Evolutionary conservation across 805 yeast species (phyloP).

Genomic region (Nakazawaea populi): DNA sequence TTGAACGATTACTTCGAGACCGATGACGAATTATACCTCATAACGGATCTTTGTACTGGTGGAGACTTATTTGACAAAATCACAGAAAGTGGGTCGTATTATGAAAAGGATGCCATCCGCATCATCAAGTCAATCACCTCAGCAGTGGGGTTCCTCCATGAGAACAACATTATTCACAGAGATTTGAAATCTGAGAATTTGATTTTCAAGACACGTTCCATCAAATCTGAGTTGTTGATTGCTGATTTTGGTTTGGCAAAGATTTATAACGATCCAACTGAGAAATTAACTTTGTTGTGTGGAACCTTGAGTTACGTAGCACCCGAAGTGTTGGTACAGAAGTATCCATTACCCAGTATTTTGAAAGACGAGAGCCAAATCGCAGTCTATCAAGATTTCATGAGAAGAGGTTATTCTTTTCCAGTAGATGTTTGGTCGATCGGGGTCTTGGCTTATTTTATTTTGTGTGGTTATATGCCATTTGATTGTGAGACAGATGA

Average conservation of each 20-base stretch:
- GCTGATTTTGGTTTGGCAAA: conserved; percentile 79
- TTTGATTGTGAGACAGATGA: conserved; percentile 89
- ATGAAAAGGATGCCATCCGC: conserved; percentile 57
- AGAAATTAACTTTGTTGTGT: conserved; percentile 73
- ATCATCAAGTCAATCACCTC: conserved; percentile 42
- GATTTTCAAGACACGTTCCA: conserved; percentile 48
- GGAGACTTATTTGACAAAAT: conserved; percentile 76
- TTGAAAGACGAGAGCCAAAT: background rate
- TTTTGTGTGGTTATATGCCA: conserved; percentile 81
- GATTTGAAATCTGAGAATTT: conserved; percentile 93
- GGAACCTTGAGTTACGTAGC: conserved; percentile 89
- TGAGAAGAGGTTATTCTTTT: conserved; percentile 48
- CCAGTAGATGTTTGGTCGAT: conserved; percentile 81
- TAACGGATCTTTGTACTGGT: conserved; percentile 64
- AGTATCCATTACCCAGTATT: conserved; percentile 1
- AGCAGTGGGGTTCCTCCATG: conserved; percentile 83
- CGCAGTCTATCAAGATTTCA: conserved; percentile 27
- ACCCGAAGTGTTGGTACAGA: conserved; percentile 55
- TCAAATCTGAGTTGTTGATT: conserved; percentile 70
- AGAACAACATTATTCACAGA: conserved; percentile 88
- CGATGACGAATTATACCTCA: conserved; percentile 49
- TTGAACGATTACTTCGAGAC: conserved; percentile 53
- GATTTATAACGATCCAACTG: conserved; percentile 62
- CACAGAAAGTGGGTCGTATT: conserved; percentile 52
- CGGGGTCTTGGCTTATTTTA: conserved; percentile 72